Conservation (phyloP, 139 green algal genomes). For the Micractinium conductrix region DNA sequence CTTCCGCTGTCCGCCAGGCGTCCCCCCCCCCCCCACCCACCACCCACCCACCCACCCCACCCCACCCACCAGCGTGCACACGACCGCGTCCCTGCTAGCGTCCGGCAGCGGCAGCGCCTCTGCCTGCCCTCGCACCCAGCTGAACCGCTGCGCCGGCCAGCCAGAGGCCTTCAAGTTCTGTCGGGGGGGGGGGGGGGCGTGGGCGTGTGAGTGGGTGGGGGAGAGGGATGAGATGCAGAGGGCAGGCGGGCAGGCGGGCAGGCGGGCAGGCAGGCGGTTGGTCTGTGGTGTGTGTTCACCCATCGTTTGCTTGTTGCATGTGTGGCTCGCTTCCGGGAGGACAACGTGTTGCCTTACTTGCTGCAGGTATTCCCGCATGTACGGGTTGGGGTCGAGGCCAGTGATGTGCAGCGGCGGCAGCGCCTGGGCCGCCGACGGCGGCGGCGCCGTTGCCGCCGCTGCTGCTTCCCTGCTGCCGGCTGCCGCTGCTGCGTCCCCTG, state of each 20-base stretch:
- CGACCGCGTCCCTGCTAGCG: conserved; percentile 58
- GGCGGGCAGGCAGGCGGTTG: too few relatives aligned
- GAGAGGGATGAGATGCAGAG: too few relatives aligned
- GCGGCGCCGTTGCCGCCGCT: not conserved
- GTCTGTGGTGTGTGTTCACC: too few relatives aligned
- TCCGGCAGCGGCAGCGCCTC: conserved; percentile 63
- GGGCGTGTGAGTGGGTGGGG: too few relatives aligned
- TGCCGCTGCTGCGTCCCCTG: not conserved
- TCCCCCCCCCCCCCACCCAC: not conserved
- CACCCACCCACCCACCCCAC: not conserved
- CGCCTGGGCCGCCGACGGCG: not conserved
- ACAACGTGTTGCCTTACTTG: too few relatives aligned
- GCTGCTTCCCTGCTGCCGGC: too few relatives aligned
- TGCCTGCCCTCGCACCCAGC: conserved; percentile 52
- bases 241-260: too few relatives aligned
- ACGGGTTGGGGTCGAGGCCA: conserved; percentile 72
- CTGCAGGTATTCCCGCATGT: conserved; percentile 59
- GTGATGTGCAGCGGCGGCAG: conserved; percentile 38
- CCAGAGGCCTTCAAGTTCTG: conserved; percentile 20
- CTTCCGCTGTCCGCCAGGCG: not conserved
- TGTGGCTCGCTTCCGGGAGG: too few relatives aligned
- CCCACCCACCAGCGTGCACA: conserved; percentile 63
- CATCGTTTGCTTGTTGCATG: too few relatives aligned
- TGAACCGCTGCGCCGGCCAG: conserved; percentile 32
- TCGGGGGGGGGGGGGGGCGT: too few relatives aligned